Conservation (phyloP, 208 protist species). For the Leishmania turanica region DNA sequence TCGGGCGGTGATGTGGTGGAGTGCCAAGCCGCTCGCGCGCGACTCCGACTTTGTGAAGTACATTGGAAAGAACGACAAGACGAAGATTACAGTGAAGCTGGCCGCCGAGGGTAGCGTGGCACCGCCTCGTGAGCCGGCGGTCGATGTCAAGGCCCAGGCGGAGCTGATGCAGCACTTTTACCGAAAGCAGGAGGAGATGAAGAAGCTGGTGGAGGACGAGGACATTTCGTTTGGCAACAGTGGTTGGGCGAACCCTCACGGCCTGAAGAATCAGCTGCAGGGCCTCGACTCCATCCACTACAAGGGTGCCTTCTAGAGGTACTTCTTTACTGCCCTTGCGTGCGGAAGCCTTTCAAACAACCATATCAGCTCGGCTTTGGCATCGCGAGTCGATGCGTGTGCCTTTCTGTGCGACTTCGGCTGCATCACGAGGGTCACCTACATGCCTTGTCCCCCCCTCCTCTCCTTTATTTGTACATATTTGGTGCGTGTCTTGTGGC, state of each 20-base stretch:
- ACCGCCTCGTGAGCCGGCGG: constrained; percentile 82
- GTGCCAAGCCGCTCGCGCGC: constrained; percentile 81
- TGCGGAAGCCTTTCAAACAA: background rate
- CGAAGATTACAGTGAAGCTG: constrained; percentile 93
- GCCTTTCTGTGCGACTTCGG: background rate
- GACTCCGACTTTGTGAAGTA: constrained; percentile 82
- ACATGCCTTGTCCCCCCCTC: background rate
- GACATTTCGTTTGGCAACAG: constrained; percentile 90
- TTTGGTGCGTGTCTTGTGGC: background rate
- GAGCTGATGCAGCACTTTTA: constrained; percentile 94
- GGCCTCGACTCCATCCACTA: constrained; percentile 82
- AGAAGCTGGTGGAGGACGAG: constrained; percentile 92
- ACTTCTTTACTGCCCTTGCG: background rate
- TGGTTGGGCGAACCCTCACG: constrained; percentile 90
- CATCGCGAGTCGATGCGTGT: background rate
- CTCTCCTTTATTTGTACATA: background rate
- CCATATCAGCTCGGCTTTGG: background rate
- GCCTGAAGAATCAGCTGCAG: constrained; percentile 87
- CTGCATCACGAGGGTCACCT: background rate
- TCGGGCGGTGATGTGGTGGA: constrained; percentile 87
- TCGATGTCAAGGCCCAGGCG: constrained; percentile 83
- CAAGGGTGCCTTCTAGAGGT: constrained; percentile 15
- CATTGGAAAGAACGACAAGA: constrained; percentile 94
- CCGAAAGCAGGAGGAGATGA: constrained; percentile 93
- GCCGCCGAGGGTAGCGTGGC: constrained; percentile 60